phyloP scores from a whole-genome alignment of 75 land plant species.

The Chamaecyparis obtusa region DNA sequence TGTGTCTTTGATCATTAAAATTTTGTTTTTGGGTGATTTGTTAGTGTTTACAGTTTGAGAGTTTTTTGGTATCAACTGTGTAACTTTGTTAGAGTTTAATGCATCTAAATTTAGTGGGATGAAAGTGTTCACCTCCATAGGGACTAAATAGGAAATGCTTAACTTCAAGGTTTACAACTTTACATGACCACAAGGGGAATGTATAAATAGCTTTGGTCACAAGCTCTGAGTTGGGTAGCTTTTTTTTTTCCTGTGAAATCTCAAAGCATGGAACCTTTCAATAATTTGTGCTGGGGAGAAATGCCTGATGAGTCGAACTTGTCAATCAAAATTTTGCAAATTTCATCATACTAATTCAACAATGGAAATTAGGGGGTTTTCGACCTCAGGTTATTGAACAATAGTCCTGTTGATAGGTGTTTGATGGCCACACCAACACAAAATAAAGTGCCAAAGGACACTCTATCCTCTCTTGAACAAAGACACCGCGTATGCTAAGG shows the following conservation, averaged over 20 bases:
- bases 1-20: background rate
- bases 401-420: too few relatives aligned
- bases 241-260: background rate
- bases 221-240: background rate
- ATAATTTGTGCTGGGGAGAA: background rate
- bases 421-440: too few relatives aligned
- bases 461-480: too few relatives aligned
- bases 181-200: background rate
- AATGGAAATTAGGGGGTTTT: too few relatives aligned
- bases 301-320: background rate
- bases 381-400: too few relatives aligned
- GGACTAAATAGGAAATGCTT: background rate
- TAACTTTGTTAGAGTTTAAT: background rate
- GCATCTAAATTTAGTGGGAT: background rate
- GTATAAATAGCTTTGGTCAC: background rate
- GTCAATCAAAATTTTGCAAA: too few relatives aligned
- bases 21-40: background rate
- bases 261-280: background rate
- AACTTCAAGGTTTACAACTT: background rate
- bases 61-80: too few relatives aligned
- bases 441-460: too few relatives aligned
- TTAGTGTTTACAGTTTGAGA: background rate
- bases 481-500: too few relatives aligned
- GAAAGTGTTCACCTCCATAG: background rate
- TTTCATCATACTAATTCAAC: too few relatives aligned